phyloP scores from a whole-genome alignment of 129 eudicot species.

The Pittosporum tobira region DNA sequence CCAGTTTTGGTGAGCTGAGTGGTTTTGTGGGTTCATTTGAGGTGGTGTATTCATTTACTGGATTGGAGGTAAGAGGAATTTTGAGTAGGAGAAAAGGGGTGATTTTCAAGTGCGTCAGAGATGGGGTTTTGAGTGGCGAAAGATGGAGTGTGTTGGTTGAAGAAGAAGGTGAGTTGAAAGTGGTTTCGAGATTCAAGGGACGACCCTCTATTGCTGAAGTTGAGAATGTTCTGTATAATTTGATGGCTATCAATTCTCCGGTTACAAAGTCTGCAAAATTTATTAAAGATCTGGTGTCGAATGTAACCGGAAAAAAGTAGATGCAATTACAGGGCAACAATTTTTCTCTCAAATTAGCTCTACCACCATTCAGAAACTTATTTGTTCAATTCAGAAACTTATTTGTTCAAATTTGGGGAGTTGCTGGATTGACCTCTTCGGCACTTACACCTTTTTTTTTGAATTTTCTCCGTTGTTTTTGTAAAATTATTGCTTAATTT shows the following conservation, averaged over 20 bases:
- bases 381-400: too few relatives aligned
- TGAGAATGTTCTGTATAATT: constrained; percentile 79
- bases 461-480: too few relatives aligned
- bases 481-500: too few relatives aligned
- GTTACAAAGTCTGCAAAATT: constrained; percentile 74
- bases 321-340: constrained; percentile 2
- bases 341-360: not conserved
- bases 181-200: constrained; percentile 45
- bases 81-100: constrained; percentile 78
- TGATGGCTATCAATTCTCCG: constrained; percentile 85
- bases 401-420: too few relatives aligned
- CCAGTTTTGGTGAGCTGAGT: constrained; percentile 38
- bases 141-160: constrained; percentile 77
- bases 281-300: constrained; percentile 66
- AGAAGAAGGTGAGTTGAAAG: constrained; percentile 56
- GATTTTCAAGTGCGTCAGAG: constrained; percentile 59
- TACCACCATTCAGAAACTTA: too few relatives aligned
- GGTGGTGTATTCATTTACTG: constrained; percentile 80
- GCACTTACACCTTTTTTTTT: too few relatives aligned
- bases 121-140: constrained; percentile 72
- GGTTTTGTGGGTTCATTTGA: constrained; percentile 74
- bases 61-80: constrained; percentile 78
- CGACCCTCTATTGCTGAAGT: constrained; percentile 73
- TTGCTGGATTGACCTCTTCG: too few relatives aligned
- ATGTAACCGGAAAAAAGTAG: constrained; percentile 72